Base-by-base conservation (phyloP, 371 early-diverging fungal species). In the Rhizopus microsporus region DNA sequence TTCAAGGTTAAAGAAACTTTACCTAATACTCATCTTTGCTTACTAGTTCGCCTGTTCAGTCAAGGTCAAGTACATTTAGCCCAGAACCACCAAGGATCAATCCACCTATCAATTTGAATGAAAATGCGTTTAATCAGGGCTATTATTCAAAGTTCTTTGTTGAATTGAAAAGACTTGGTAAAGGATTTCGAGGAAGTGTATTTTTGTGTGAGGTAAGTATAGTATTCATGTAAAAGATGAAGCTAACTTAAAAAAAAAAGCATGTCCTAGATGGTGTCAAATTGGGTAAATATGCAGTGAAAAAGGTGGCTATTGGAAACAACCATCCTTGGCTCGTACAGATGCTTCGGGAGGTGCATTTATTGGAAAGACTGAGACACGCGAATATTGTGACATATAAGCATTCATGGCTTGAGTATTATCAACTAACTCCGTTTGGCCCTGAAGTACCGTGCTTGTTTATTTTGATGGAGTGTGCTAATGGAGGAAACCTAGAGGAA, bases 401-500 rank as follows among this genome's bases (percentile, higher is more conserved):
- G 68, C 97, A 97, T 69, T 85, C 89, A 16, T 93, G 94, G 94
- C 76, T 97, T 10, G 97, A 97, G 66, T 78, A 91, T 60, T 83
- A 87, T 62, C 87, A 85, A 46, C 66, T 92, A 2, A 86, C 90
- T 16, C 67, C 69, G 8, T 97, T 96, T 81, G 93, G 86, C 3
- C 98, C 98, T 0, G 80, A 83, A 57, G 92, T 98, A 0, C 96
- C 98, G 0, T 94, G 93, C 54, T 78, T 98, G 10, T 98, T 96
- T 63, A 96, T 98, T 33, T 73, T 98, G 6, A 98, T 98, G 98
- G 96, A 97, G 67, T 89, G 90, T 47, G 98, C 98, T 9, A 95
- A 96, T 61, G 98, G 96, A 17, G 97, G 98, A 3, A 97, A 93
- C 62, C 78, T 98, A 34, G 96, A 97, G 68, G 96, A 97, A 56